Evolutionary conservation across 495 filamentous ascomycete species (phyloP).

Genomic region (Hypoxylon intermedium): DNA sequence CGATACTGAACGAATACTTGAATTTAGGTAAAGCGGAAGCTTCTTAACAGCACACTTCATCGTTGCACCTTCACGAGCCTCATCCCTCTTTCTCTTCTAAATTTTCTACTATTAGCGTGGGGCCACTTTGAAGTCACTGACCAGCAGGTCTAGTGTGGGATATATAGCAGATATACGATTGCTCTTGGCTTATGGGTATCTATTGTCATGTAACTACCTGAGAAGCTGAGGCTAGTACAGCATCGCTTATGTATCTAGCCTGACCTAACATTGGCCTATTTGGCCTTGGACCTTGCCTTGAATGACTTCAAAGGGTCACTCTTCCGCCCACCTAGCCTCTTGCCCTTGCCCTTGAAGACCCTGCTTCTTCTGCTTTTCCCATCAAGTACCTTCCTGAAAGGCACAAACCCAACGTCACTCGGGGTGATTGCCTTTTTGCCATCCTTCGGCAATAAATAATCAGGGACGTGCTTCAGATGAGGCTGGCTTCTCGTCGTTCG

Average conservation of each 20-base stretch:
- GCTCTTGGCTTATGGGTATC: conserved; percentile 22
- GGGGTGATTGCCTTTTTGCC: conserved; percentile 70
- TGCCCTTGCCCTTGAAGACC: conserved; percentile 63
- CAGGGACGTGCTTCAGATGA: conserved; percentile 94
- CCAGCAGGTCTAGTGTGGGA: no score
- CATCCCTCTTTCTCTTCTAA: no score
- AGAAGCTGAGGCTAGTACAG: conserved; percentile 2
- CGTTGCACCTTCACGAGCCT: no score
- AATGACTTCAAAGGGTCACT: conserved; percentile 90
- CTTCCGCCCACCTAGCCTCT: conserved; percentile 60
- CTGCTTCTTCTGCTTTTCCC: conserved; percentile 76
- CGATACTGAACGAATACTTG: no score
- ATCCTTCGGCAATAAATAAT: conserved; percentile 86
- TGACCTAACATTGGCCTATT: conserved; percentile 25
- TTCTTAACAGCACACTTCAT: no score
- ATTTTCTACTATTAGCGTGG: no score
- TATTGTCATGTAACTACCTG: conserved; percentile 14
- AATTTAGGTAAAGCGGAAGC: no score
- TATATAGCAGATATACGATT: no score
- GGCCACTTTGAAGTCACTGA: no score
- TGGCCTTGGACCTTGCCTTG: conserved; percentile 62
- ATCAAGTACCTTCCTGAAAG: conserved; percentile 68
- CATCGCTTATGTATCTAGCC: background rate
- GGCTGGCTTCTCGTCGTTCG: conserved; percentile 78
- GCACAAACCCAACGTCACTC: conserved; percentile 73